A percentile compares a stretch with the other conserved stretches of the same genome.
Evolutionary conservation across 257 asterid genomes (phyloP).

Genomic region (Salvia hispanica): DNA sequence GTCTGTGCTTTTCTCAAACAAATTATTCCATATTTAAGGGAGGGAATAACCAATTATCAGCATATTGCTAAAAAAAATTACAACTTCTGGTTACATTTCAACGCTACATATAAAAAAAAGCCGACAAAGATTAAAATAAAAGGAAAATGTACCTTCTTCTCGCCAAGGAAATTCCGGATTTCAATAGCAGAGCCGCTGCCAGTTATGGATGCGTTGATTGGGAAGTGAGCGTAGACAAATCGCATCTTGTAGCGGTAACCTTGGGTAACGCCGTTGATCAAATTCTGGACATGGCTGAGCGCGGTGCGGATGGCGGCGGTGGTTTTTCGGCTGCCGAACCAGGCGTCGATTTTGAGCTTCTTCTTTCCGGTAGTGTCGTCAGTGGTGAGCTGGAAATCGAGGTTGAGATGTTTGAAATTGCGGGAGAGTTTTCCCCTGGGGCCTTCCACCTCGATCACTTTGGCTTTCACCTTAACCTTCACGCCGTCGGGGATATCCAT

Average conservation of each 20-base stretch:
- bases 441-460: conserved; percentile 49
- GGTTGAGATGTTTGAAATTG: conserved; percentile 52
- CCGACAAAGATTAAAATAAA: not conserved
- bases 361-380: conserved; percentile 47
- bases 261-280: conserved; percentile 56
- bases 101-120: not conserved
- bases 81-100: too few relatives aligned
- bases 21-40: too few relatives aligned
- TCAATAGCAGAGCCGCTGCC: conserved; percentile 53
- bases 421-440: conserved; percentile 50
- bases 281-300: conserved; percentile 50
- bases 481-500: conserved; percentile 60
- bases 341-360: conserved; percentile 54
- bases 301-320: conserved; percentile 80
- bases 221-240: conserved; percentile 81
- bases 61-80: too few relatives aligned
- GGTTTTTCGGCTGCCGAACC: conserved; percentile 65
- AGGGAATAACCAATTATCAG: too few relatives aligned
- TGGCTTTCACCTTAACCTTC: conserved; percentile 51
- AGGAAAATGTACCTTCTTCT: conserved; percentile 56
- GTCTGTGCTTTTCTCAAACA: too few relatives aligned
- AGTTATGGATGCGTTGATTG: conserved; percentile 69
- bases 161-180: conserved; percentile 85
- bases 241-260: conserved; percentile 86
- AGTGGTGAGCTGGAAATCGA: conserved; percentile 53